Evolutionary conservation across 192 early-diverging fungal genomes (phyloP).

Genomic region (Backusella mclennaniae): DNA sequence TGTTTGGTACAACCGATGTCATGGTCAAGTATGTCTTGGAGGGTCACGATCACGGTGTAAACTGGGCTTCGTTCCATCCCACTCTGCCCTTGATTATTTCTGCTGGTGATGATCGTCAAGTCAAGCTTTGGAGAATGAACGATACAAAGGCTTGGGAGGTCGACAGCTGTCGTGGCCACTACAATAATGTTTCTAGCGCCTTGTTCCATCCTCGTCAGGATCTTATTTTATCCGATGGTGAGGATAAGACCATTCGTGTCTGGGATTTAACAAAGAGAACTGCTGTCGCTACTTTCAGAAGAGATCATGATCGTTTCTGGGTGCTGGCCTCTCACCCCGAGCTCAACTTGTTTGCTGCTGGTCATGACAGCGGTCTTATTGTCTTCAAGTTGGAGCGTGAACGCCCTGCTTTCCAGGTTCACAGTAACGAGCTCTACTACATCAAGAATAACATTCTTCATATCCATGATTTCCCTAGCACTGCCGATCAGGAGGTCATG

Average conservation of each 20-base stretch:
- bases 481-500: slow-evolving; percentile 75
- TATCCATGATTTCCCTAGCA: slow-evolving; percentile 76
- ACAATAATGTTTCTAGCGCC: slow-evolving; percentile 93
- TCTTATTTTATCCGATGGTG: slow-evolving; percentile 88
- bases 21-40: slow-evolving; percentile 98
- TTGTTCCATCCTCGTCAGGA: slow-evolving; percentile 98
- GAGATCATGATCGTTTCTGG: slow-evolving; percentile 98
- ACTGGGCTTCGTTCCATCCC: slow-evolving; percentile 98
- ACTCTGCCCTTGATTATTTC: slow-evolving; percentile 95
- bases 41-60: slow-evolving; percentile 96
- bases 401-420: slow-evolving; percentile 84
- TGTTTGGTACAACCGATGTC: slow-evolving; percentile 96
- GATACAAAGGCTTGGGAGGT: slow-evolving; percentile 99
- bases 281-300: slow-evolving; percentile 91
- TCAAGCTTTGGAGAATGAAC: slow-evolving; percentile 99
- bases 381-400: slow-evolving; percentile 99
- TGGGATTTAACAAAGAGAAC: slow-evolving; percentile 98
- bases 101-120: slow-evolving; percentile 94
- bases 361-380: slow-evolving; percentile 96
- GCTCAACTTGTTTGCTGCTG: slow-evolving; percentile 97
- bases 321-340: slow-evolving; percentile 94
- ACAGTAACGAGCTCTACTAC: slow-evolving; percentile 85
- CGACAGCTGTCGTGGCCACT: slow-evolving; percentile 98
- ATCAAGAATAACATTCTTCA: slow-evolving; percentile 87
- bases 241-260: slow-evolving; percentile 97